Conservation (phyloP, 257 asterid species). For the Lithospermum erythrorhizon region DNA sequence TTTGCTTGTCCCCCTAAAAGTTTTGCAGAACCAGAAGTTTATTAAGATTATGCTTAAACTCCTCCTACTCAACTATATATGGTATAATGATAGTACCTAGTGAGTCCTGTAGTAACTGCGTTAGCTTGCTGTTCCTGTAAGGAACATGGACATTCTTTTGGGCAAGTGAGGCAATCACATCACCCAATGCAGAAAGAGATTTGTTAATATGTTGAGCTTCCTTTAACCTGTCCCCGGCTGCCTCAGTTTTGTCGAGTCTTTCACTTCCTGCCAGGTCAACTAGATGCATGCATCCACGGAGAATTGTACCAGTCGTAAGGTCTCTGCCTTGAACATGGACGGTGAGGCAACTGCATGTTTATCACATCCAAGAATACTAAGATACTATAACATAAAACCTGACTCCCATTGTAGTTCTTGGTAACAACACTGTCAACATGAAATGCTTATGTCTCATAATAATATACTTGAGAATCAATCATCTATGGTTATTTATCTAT, state of each 20-base stretch:
- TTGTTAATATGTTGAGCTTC: slow-evolving; percentile 75
- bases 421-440: too few species aligned
- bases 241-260: slow-evolving; percentile 65
- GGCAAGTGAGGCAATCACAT: slow-evolving; percentile 73
- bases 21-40: slow-evolving; percentile 5
- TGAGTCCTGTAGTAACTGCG: slow-evolving; percentile 80
- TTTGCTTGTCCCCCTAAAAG: slow-evolving; percentile 81
- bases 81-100: slow-evolving; percentile 38
- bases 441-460: too few species aligned
- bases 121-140: slow-evolving; percentile 82
- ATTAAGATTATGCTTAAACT: slow-evolving; percentile 3
- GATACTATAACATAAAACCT: background rate
- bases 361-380: background rate
- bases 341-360: slow-evolving; percentile 60
- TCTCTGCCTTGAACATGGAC: slow-evolving; percentile 87
- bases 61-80: background rate
- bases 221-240: slow-evolving; percentile 56
- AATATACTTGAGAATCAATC: too few species aligned
- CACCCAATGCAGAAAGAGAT: slow-evolving; percentile 83
- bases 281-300: slow-evolving; percentile 73
- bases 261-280: slow-evolving; percentile 97
- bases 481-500: too few species aligned
- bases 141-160: slow-evolving; percentile 71
- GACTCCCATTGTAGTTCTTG: background rate
- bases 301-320: slow-evolving; percentile 47